These are phyloP conservation scores for Ganoderma leucocontextum DNA, from an alignment of 1,284 basidiomycete species.

Conservation along the genomic window DNA sequence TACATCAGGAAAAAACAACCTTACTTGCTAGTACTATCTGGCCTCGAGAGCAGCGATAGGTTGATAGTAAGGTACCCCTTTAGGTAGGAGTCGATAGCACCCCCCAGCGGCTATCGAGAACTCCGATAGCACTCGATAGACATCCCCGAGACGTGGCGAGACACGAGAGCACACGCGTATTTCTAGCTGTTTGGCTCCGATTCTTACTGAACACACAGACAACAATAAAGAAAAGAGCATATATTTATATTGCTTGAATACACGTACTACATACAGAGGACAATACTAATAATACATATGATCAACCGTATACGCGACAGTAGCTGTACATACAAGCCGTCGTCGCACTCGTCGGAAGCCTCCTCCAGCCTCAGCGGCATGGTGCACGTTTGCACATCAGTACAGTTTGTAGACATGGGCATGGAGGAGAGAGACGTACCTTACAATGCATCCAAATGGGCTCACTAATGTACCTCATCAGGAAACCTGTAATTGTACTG, in stretches of 20 bases:
- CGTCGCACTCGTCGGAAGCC: no score
- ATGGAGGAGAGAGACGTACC: no score
- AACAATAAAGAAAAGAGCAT: neutral
- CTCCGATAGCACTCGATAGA: constrained; percentile 1
- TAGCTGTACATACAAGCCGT: no score
- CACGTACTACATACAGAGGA: neutral
- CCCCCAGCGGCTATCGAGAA: neutral
- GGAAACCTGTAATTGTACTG: no score
- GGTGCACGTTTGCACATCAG: no score
- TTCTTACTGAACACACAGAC: neutral
- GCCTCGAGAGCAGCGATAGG: neutral
- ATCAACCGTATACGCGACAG: no score
- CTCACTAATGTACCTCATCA: no score
- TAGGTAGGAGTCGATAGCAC: neutral
- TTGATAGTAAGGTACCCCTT: neutral
- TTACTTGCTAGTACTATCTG: neutral
- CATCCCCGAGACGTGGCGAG: neutral
- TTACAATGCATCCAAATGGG: no score
- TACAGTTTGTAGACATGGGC: no score
- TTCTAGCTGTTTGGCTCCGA: neutral
- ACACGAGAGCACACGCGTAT: neutral
- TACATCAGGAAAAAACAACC: neutral
- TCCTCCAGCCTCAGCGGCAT: no score
- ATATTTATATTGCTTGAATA: no score
- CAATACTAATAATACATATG: neutral